phyloP scores from a whole-genome alignment of 129 eudicot species.

The Centaurea solstitialis region DNA sequence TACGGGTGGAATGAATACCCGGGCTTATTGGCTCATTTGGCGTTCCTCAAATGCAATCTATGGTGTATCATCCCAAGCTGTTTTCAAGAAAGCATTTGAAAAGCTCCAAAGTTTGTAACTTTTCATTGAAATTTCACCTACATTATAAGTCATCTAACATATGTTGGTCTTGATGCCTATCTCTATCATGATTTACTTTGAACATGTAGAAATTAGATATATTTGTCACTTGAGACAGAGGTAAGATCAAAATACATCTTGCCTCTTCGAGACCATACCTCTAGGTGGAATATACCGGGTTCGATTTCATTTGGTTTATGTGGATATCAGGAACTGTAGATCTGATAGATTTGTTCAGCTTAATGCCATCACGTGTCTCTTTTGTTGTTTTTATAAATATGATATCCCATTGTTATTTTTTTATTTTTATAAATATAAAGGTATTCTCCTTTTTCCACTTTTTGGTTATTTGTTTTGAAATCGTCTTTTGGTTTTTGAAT shows the following conservation, averaged over 20 bases:
- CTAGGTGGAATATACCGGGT: not conserved
- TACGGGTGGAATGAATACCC: constrained; percentile 95
- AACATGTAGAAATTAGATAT: no score
- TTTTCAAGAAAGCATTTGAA: constrained; percentile 47
- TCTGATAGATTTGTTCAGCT: no score
- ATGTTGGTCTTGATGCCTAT: not conserved
- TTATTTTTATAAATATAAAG: no score
- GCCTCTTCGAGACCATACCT: not conserved
- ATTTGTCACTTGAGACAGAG: no score
- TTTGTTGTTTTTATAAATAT: no score
- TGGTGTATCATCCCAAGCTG: constrained; percentile 67
- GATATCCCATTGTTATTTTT: no score
- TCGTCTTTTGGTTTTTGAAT: no score
- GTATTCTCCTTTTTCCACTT: no score
- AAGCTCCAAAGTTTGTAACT: constrained; percentile 65
- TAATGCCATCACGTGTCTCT: no score
- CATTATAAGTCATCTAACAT: not conserved
- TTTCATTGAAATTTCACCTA: not conserved
- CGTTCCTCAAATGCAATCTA: constrained; percentile 66
- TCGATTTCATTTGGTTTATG: not conserved
- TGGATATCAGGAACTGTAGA: not conserved
- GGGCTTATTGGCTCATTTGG: constrained; percentile 88
- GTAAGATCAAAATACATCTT: no score
- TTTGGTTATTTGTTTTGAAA: no score
- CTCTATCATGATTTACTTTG: no score